A percentile compares a stretch with the other conserved stretches of the same genome.
phyloP scores from a whole-genome alignment of 257 asterid species.

The Solanum clarkiae region DNA sequence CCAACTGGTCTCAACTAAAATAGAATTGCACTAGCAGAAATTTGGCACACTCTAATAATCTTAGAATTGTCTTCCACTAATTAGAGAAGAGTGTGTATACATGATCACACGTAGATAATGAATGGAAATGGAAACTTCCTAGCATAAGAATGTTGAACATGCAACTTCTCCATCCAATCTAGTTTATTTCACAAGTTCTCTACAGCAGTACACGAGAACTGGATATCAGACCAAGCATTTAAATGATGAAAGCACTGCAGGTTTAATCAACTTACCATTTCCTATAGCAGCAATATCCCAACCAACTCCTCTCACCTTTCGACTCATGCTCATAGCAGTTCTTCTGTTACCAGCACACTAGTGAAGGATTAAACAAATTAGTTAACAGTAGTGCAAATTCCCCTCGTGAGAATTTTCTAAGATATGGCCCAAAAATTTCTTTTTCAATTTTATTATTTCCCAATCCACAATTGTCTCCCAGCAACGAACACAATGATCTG shows the following conservation, averaged over 20 bases:
- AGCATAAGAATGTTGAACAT: background rate
- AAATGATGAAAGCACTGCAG: background rate
- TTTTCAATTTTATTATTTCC: background rate
- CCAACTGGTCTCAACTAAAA: background rate
- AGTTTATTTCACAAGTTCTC: background rate
- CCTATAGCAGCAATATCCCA: conserved; percentile 92
- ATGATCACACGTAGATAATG: background rate
- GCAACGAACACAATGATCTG: background rate
- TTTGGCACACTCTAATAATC: background rate
- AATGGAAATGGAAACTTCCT: background rate
- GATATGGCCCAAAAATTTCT: background rate
- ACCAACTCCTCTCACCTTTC: conserved; percentile 87
- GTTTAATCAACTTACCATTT: conserved; percentile 52
- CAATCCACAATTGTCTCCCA: background rate
- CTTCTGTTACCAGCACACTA: conserved; percentile 99
- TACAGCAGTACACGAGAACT: background rate
- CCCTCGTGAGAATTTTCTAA: background rate
- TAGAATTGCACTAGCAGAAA: background rate
- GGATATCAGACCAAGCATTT: background rate
- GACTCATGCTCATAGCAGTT: conserved; percentile 87
- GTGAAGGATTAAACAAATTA: background rate
- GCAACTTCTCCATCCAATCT: background rate
- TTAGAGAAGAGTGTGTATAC: background rate
- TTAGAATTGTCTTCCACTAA: background rate
- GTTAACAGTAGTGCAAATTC: background rate